Base-by-base conservation (phyloP, 345 rosid species). In the Erucastrum elatum region DNA sequence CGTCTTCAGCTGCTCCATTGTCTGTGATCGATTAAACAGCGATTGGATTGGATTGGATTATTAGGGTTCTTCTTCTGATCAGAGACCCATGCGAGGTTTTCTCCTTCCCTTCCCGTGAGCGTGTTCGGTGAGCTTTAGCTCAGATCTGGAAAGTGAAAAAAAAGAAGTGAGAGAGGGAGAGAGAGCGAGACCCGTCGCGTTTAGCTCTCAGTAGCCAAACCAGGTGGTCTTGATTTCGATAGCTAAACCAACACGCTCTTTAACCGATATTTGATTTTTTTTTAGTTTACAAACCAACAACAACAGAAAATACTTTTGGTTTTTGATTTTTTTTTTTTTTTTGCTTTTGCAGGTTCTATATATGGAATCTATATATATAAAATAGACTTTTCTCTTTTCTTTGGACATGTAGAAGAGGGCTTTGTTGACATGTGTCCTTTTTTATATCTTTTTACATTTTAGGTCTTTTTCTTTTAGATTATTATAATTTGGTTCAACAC, bases 1-100 rank as follows among this genome's bases (percentile, higher is more conserved):
- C 55, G 96, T 93, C 87, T 93, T 95, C 8, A 95, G 82, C 81
- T 95, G 99, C 90, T 93, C 98, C 99, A 95, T 80, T 67, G 0
- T 64, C 37, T 21, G 21, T 21, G 21, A 21, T 29, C 31, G 31
- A 29, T 29, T 21, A 21, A 21, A 21, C 21, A 21, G 21, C 21
- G 21, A 21, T 29, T 29, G 31, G 56, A 13, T 49, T 21, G 21
- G 21, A 21, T 21, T 49, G 56, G 53, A 46, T 49, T 49, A 10
- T 35, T 35, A 49, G 56, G 56, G 0, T 49, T 49, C 56, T 49
- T 49, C 17, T 49, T 49, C 56, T 2, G 55, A 46, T 46, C 55
- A 46, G 7, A 41, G 49, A 41, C 44, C 21, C 44, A 37, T 37
- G 44, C 44, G 44, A 4, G 1, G 55, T 49, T n/a, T n/a, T 6